Evolutionary conservation across 2,329 filamentous ascomycete genomes (phyloP), one percentile per base, ranked within the genome.

Genomic region (Fusarium aywerte): DNA sequence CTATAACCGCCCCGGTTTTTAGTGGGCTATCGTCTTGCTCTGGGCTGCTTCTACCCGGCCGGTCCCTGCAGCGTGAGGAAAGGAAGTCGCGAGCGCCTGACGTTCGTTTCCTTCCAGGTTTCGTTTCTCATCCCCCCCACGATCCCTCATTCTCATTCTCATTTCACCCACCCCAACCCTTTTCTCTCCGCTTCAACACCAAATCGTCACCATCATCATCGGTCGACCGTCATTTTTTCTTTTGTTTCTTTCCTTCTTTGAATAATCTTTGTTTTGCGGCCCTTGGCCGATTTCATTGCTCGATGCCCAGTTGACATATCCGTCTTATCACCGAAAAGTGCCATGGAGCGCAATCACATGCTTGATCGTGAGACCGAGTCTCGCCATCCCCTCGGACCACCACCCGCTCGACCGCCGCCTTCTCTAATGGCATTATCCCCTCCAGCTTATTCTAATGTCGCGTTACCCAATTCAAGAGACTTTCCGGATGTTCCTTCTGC

Each of bases 261-360:
- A 54, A 31, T 29, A 38, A 52, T 40, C 33, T 25, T 32, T 39
- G 35, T 48, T 38, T 49, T 68, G 48, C 45, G 65, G 65, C 63
- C 63, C 32, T 47, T 65, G 58, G 60, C 67, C 61, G 66, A 49
- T 20, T 48, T 39, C 45, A 10, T 33, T 55, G 43, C 51, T 68
- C 65, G 51, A 73, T 73, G 71, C 70, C 52, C 38, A 64, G 64
- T 73, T 73, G 71, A 73, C 68, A 59, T 68, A 70, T 56, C 71
- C 71, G 67, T 65, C 59, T 49, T 74, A 74, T 74, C 69, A 58
- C 68, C 71, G 71, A 73, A 61, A 61, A 67, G 58, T 52, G 61
- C 65, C 65, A 80, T 81, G 77, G 80, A 80, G 71, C 76, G 77
- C 65, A 79, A 79, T 82, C 82, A 83, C 80, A 82, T 83, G 81